Base-by-base conservation (phyloP, 805 yeast genomes). In the Pichia phayaonensis region DNA sequence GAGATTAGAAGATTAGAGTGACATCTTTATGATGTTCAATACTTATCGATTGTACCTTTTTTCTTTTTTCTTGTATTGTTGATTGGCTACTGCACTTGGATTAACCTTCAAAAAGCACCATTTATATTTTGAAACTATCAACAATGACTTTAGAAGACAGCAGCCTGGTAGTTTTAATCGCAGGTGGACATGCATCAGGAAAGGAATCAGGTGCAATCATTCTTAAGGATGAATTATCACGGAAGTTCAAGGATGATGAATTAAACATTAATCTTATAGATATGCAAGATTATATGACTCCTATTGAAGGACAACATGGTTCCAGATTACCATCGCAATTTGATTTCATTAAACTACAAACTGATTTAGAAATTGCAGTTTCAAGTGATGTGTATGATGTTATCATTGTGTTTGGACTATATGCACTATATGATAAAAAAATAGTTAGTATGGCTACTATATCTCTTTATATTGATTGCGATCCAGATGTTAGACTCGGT, bases 401-500 rank as follows among this genome's bases (percentile, higher is more conserved):
- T 18, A 63, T 75, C 13, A 64, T 90, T 8, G 75, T 89, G 1
- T 83, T 83, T 56, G 97, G 98, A 2, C 69, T 84, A 20, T 90
- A 90, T 61, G 92, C 96, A 0, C 71, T 90, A 23, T 85, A 80
- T 60, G 83, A 87, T 62, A 67, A 69, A 43, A 70, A 70, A 20
- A 64, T 90, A 12, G 67, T 86, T 36, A 69, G 70, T 12, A 54
- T 75, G 60, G 82, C 90, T 0, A 72, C 79, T 1, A 71, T 90
- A 56, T 84, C 80, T 60, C 79, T 90, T 2, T 90, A 84, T 58
- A 73, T 90, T 16, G 94, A 87, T 56, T 77, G 89, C 54, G 97
- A 90, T 65, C 81, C 92, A 1, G 98, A 90, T 64, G 80, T 85
- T 6, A 69, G 97, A 49, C 69, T 90, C 40, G 82, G 88, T n/a